These are phyloP conservation scores for Obba rivulosa DNA, from an alignment of 768 basidiomycete genomes.

Conservation along the genomic window DNA sequence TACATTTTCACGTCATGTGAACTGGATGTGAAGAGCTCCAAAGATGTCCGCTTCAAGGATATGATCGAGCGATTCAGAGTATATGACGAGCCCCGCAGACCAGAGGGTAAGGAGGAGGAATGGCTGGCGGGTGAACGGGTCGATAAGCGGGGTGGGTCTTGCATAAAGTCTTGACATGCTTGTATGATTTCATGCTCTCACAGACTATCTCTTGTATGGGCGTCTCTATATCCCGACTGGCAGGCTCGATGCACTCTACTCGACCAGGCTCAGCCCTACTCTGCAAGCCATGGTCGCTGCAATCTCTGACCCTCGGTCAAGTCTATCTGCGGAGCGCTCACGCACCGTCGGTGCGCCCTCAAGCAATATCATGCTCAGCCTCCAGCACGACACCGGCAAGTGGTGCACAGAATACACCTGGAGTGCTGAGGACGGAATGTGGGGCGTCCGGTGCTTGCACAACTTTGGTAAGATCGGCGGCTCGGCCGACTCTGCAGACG, in stretches of 20 bases:
- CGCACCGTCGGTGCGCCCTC: constrained; percentile 36
- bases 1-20: constrained; percentile 92
- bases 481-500: constrained; percentile 29
- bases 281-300: constrained; percentile 80
- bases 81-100: constrained; percentile 74
- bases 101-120: constrained; percentile 73
- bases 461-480: constrained; percentile 78
- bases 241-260: constrained; percentile 85
- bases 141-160: constrained; percentile 61
- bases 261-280: constrained; percentile 72
- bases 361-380: constrained; percentile 73
- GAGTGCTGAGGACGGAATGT: constrained; percentile 93
- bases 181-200: not conserved
- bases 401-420: constrained; percentile 94
- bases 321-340: constrained; percentile 33
- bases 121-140: constrained; percentile 79
- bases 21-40: constrained; percentile 64
- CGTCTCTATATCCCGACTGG: constrained; percentile 87
- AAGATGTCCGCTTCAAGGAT: constrained; percentile 76
- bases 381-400: constrained; percentile 90
- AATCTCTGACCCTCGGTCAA: constrained; percentile 73
- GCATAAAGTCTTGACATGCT: not conserved
- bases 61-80: constrained; percentile 87
- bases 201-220: constrained; percentile 93
- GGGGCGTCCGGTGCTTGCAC: constrained; percentile 80